Conservation (phyloP, 768 basidiomycete species). For the Rickenella mellea region DNA sequence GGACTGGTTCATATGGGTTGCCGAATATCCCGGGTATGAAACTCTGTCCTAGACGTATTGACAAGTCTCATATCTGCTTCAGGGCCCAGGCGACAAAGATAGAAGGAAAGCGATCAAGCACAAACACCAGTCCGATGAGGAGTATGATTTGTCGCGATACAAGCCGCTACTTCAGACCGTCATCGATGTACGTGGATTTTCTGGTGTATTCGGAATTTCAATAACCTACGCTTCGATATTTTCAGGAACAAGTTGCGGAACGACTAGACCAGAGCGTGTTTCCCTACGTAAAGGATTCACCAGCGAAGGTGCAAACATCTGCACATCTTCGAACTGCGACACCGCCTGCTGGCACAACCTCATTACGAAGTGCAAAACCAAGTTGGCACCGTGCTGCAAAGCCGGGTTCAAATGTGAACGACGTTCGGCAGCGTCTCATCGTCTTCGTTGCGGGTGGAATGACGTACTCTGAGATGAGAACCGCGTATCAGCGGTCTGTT, state of each 20-base stretch:
- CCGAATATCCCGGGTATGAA: constrained; percentile 65
- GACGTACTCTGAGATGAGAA: constrained; percentile 91
- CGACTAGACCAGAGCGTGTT: constrained; percentile 74
- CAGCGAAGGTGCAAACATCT: constrained; percentile 34
- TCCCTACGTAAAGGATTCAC: constrained; percentile 84
- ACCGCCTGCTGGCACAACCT: constrained; percentile 33
- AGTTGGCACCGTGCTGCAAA: constrained; percentile 79
- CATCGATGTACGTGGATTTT: constrained; percentile 52
- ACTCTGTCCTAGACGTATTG: background rate
- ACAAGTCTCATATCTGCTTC: background rate
- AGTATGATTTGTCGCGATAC: constrained; percentile 93
- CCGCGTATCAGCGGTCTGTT: constrained; percentile 72
- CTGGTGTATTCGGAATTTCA: background rate
- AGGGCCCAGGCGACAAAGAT: constrained; percentile 74
- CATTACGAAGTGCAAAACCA: constrained; percentile 82
- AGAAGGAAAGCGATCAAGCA: constrained; percentile 76
- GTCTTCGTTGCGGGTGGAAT: constrained; percentile 92
- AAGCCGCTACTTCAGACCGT: constrained; percentile 76
- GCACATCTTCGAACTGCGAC: constrained; percentile 43
- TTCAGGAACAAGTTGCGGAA: constrained; percentile 72
- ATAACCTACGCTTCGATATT: background rate
- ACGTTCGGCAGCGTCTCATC: constrained; percentile 67
- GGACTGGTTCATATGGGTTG: constrained; percentile 75
- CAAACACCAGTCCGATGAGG: constrained; percentile 69
- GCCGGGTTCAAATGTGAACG: constrained; percentile 29